Percentiles rank a stretch among this genome's conserved stretches.
These are phyloP conservation scores for Sesbania bispinosa DNA, from an alignment of 306 rosid species.

Conservation along the genomic window DNA sequence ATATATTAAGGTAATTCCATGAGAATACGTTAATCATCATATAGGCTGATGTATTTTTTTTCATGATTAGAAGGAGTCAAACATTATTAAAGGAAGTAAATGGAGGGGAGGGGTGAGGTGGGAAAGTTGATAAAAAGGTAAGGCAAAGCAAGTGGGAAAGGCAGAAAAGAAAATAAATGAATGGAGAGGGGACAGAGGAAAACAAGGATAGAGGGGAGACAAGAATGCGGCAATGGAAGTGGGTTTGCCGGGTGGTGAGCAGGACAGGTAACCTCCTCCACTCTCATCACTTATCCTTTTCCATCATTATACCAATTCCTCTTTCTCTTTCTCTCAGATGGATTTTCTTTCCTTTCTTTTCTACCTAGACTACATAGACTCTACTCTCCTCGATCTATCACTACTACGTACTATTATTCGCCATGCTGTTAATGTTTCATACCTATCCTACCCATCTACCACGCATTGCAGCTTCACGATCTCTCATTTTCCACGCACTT, in stretches of 20 bases:
- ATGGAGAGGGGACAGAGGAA: conserved; percentile 42
- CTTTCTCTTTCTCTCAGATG: neutral
- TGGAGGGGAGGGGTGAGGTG: neutral
- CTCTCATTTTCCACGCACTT: conserved; percentile 11
- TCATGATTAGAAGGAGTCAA: conserved; percentile 13
- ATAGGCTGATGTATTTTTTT: neutral
- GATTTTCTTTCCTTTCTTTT: neutral
- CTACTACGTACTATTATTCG: neutral
- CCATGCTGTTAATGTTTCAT: neutral
- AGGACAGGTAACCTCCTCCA: conserved; percentile 37
- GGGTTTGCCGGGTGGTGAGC: conserved; percentile 58
- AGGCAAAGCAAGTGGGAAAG: too few species aligned
- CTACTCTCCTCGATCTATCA: too few species aligned
- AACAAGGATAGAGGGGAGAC: conserved; percentile 44
- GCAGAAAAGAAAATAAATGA: conserved; percentile 7
- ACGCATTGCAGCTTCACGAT: neutral
- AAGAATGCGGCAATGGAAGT: conserved; percentile 62
- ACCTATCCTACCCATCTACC: neutral
- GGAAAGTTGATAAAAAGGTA: too few species aligned
- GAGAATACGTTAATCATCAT: neutral
- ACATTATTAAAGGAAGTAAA: neutral
- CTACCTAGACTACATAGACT: too few species aligned
- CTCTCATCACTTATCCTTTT: conserved; percentile 10
- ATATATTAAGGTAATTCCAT: too few species aligned
- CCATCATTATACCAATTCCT: conserved; percentile 34